Conservation (phyloP, 1,139 yeast genomes). For the Magnusiomyces suaveolens region DNA sequence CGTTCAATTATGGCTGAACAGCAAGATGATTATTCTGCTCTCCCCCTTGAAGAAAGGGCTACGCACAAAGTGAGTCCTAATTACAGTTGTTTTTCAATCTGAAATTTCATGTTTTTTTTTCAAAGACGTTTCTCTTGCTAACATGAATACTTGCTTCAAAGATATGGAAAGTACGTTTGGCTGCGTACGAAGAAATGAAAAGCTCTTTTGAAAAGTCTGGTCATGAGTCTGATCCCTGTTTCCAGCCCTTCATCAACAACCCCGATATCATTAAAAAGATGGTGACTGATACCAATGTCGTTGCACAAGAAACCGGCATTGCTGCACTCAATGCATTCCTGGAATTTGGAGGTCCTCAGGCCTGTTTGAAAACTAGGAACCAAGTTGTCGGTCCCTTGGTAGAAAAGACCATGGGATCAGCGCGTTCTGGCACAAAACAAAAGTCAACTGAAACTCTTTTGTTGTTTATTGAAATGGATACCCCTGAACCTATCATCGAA, state of each 20-base stretch:
- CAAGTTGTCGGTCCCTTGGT: constrained; percentile 51
- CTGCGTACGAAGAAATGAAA: constrained; percentile 65
- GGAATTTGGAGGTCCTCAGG: constrained; percentile 47
- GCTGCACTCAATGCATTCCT: constrained; percentile 47
- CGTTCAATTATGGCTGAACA: constrained; percentile 12
- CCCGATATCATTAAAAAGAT: constrained; percentile 47
- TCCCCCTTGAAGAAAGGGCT: constrained; percentile 60
- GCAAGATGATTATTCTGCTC: constrained; percentile 50
- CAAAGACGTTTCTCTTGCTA: too few species aligned
- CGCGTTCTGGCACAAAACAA: constrained; percentile 66
- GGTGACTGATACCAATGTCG: constrained; percentile 74
- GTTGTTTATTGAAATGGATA: constrained; percentile 54
- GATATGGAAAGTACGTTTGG: constrained; percentile 83
- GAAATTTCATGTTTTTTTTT: not conserved
- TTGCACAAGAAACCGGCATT: constrained; percentile 82
- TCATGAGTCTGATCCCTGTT: constrained; percentile 47
- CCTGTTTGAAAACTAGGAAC: constrained; percentile 32
- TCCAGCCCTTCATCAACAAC: constrained; percentile 40
- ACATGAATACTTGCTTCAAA: constrained; percentile 16
- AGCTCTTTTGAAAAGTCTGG: constrained; percentile 46
- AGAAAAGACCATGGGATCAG: constrained; percentile 72
- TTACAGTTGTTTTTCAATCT: not conserved
- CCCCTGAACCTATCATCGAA: constrained; percentile 59
- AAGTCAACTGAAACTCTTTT: constrained; percentile 55
- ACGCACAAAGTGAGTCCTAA: constrained; percentile 43